These are phyloP conservation scores for Prunella vulgaris DNA, from an alignment of 257 asterid species.

Conservation along the genomic window DNA sequence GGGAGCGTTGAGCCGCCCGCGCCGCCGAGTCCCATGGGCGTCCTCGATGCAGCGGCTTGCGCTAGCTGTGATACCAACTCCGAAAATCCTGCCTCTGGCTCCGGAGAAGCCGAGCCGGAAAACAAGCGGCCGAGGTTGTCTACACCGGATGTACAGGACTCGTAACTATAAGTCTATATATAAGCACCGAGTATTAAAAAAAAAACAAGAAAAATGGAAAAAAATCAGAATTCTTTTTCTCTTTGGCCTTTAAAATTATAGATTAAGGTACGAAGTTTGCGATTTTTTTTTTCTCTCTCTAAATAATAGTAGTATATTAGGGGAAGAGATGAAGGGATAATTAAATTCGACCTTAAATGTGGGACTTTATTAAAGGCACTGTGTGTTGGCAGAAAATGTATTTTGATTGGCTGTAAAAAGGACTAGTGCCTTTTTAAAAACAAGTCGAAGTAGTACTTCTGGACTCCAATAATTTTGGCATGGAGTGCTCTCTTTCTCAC, in stretches of 20 bases:
- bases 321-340: not conserved
- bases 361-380: conserved; percentile 14
- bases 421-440: conserved; percentile 2
- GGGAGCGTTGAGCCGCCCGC: conserved; percentile 24
- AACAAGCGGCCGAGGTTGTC: conserved; percentile 38
- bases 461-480: conserved; percentile 27
- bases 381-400: not conserved
- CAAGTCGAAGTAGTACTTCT: not conserved
- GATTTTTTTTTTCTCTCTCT: not conserved
- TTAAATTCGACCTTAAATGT: not conserved
- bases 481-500: conserved; percentile 3
- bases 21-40: conserved; percentile 54
- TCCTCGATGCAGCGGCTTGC: conserved; percentile 56
- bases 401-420: conserved; percentile 18
- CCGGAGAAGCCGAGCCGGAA: conserved; percentile 26
- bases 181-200: not conserved
- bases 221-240: not conserved
- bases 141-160: conserved; percentile 35
- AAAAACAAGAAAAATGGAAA: not conserved
- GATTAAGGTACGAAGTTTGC: not conserved
- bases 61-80: conserved; percentile 44
- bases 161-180: conserved; percentile 23
- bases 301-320: not conserved
- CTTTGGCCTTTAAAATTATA: not conserved
- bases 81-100: conserved; percentile 27